Conservation (phyloP, 306 rosid species). For the Dalbergia oliveri region DNA sequence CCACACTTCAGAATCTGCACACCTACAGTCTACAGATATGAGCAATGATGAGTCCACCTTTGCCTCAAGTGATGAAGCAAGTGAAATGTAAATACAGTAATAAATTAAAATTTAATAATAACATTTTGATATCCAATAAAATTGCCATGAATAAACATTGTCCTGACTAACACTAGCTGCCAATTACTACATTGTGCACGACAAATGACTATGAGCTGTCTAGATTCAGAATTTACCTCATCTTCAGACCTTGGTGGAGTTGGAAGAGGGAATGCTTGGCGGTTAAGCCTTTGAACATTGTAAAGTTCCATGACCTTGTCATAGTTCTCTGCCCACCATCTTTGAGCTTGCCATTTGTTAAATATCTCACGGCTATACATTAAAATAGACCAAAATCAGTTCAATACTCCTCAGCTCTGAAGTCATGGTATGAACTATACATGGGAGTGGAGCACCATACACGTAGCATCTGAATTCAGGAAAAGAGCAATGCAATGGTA, state of each 20-base stretch:
- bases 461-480: conserved; percentile 28
- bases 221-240: conserved; percentile 57
- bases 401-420: conserved; percentile 6
- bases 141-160: background rate
- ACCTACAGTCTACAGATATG: background rate
- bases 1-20: background rate
- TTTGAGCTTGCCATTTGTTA: conserved; percentile 75
- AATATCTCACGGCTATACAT: conserved; percentile 60
- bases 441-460: conserved; percentile 8
- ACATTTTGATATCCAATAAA: background rate
- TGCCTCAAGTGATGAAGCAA: conserved; percentile 9
- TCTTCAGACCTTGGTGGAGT: conserved; percentile 71
- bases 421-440: conserved; percentile 9
- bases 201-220: conserved; percentile 12
- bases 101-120: background rate
- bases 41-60: background rate
- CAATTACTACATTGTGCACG: background rate
- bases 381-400: conserved; percentile 29
- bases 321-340: conserved; percentile 73
- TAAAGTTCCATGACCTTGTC: conserved; percentile 71
- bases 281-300: conserved; percentile 64
- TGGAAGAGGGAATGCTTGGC: conserved; percentile 67
- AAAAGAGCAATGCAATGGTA: conserved; percentile 20
- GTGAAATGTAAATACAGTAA: background rate
- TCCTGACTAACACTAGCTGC: conserved; percentile 7